Evolutionary conservation across 2,329 filamentous ascomycete genomes (phyloP).

Genomic region (Trichoderma endophyticum): DNA sequence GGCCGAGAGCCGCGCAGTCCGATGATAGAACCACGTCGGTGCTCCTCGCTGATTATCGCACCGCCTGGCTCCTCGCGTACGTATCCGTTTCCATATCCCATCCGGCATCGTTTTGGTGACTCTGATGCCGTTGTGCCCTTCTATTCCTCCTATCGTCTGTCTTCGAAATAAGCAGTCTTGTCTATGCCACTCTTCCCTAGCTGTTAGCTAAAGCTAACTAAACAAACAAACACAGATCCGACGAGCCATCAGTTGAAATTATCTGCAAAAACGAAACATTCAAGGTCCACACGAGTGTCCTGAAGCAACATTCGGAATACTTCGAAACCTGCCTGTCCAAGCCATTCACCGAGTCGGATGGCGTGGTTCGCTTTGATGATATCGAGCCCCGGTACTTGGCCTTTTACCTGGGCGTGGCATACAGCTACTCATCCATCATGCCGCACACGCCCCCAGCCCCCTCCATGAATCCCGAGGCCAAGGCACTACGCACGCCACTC

Average conservation of each 20-base stretch:
- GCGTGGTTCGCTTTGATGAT: slow-evolving; percentile 31
- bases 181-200: background rate
- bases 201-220: background rate
- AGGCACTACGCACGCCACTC: slow-evolving; percentile 28
- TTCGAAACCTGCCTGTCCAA: slow-evolving; percentile 31
- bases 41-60: slow-evolving; percentile 32
- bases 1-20: slow-evolving; percentile 21
- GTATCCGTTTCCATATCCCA: slow-evolving; percentile 2
- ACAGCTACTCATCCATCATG: slow-evolving; percentile 34
- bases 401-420: slow-evolving; percentile 35
- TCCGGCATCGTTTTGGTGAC: background rate
- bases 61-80: slow-evolving; percentile 36
- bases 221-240: slow-evolving; percentile 22
- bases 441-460: slow-evolving; percentile 28
- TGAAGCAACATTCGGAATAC: slow-evolving; percentile 35
- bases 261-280: slow-evolving; percentile 31
- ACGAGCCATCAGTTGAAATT: slow-evolving; percentile 32
- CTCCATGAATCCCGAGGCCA: slow-evolving; percentile 27
- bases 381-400: slow-evolving; percentile 34
- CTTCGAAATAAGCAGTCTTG: background rate
- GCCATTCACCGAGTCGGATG: slow-evolving; percentile 29
- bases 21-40: slow-evolving; percentile 23
- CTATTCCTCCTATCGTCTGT: background rate
- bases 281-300: slow-evolving; percentile 30
- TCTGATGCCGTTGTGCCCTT: background rate